Evolutionary conservation across 345 rosid genomes (phyloP).

Genomic region (Arabis alpina): DNA sequence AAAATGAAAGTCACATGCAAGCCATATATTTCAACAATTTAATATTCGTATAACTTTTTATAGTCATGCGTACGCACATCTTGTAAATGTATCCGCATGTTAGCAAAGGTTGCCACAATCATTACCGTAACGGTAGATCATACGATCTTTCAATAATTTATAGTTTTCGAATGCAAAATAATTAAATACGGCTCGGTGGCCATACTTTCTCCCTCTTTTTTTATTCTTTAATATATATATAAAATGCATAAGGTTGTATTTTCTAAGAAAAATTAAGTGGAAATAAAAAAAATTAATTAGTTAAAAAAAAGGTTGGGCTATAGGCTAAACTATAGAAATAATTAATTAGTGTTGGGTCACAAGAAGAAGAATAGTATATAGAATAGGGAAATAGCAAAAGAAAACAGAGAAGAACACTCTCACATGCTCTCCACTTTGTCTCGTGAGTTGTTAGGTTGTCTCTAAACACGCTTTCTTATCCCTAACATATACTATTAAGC

Average conservation of each 20-base stretch:
- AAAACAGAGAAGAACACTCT: constrained; percentile 9
- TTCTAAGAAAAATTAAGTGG: neutral
- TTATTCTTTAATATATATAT: no score
- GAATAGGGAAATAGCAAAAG: constrained; percentile 21
- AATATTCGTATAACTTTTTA: neutral
- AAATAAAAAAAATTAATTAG: neutral
- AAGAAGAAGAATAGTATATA: constrained; percentile 16
- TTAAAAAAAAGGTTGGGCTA: neutral
- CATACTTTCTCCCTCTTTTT: constrained; percentile 2
- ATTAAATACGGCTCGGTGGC: constrained; percentile 8
- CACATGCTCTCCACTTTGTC: constrained; percentile 41
- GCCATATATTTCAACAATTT: constrained; percentile 10
- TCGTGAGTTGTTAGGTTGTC: constrained; percentile 39
- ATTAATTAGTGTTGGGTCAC: constrained; percentile 18
- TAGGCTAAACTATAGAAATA: neutral
- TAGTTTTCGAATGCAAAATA: neutral
- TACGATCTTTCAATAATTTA: constrained; percentile 12
- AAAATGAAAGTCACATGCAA: constrained; percentile 12
- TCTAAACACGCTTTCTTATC: constrained; percentile 31
- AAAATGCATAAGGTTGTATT: neutral
- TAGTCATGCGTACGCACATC: constrained; percentile 30
- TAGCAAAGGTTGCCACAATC: constrained; percentile 32
- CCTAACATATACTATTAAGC: constrained; percentile 14
- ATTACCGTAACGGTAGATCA: constrained; percentile 10
- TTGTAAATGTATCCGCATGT: constrained; percentile 13